Percentiles rank a stretch among this genome's conserved stretches.
phyloP scores from a whole-genome alignment of 805 yeast genomes.

The Tetrapisispora arboricola region DNA sequence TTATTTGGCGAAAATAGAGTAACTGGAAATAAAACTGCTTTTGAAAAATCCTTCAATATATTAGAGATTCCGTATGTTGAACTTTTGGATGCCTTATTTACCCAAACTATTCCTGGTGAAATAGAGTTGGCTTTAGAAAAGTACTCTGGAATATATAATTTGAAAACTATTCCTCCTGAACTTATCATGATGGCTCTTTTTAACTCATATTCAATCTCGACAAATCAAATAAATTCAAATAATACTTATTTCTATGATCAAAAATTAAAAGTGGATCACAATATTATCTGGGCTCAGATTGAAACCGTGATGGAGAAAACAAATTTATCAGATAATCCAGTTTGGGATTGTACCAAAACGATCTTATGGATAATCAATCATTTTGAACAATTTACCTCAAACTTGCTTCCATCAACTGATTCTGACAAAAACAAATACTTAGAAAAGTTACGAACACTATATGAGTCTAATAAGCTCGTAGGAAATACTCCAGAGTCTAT shows the following conservation, averaged over 20 bases:
- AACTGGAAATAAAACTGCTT: neutral
- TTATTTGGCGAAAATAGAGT: neutral
- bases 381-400: slow-evolving; percentile 24
- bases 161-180: slow-evolving; percentile 6
- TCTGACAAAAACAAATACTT: slow-evolving; percentile 13
- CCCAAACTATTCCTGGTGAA: neutral
- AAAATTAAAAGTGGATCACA: too few species aligned
- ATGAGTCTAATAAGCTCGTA: slow-evolving; percentile 14
- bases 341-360: slow-evolving; percentile 22
- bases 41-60: neutral
- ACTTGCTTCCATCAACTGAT: slow-evolving; percentile 21
- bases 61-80: neutral
- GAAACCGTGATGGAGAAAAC: slow-evolving; percentile 6
- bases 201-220: slow-evolving; percentile 13
- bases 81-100: neutral
- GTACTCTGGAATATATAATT: neutral
- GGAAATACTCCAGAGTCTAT: slow-evolving; percentile 1
- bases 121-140: neutral
- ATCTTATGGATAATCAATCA: slow-evolving; percentile 24
- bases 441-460: slow-evolving; percentile 14
- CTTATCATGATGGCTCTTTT: slow-evolving; percentile 16
- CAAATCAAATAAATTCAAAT: neutral
- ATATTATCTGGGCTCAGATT: slow-evolving; percentile 15
- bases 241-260: too few species aligned
- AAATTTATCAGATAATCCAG: slow-evolving; percentile 12